Evolutionary conservation across 2,329 filamentous ascomycete species (phyloP), one percentile per base, ranked within the genome.

Genomic region (Dactylellina parvicollis): DNA sequence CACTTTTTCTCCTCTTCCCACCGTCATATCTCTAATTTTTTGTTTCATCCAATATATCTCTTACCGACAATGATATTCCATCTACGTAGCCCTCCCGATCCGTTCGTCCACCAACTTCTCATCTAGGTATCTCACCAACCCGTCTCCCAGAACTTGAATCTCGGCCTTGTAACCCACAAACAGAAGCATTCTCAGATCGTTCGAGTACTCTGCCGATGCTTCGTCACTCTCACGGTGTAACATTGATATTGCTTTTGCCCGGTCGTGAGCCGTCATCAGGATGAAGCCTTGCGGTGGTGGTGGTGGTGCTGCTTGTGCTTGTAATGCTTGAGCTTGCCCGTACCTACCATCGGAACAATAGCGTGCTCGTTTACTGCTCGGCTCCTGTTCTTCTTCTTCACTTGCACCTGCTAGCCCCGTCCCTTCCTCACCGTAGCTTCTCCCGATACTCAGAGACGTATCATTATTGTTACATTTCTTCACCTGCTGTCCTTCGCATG

Each of bases 111-210:
- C 42, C 56, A 74, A 52, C 46, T 74, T 74, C 64, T 69, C 56
- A 34, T 55, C 56, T 54, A 74, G 52, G 57, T 74, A 74, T 59
- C 55, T 26, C 32, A 57, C 49, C 55, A 74, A 30, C 42, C 47
- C 52, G 47, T 69, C 64, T 20, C 70, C 70, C 52, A 74, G 40
- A 8, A 74, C 55, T 26, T 74, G 61, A 38, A 74, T 74, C 62
- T 74, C 70, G 38, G 70, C 70, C 54, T 74, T 74, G n/a, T 74
- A 67, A n/a, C 70, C 70, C 28, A 69, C 44, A 32, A 46, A 60
- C 40, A 74, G 47, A 32, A 74, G 18, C 28, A 50, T 62, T 34
- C 56, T 61, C 24, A 74, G 49, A 47, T 74, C 70, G 5, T 49
- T 47, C 26, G 50, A 30, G 22, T 56, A 56, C 18, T 69, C 70